Conservation (phyloP, 495 filamentous ascomycete species). For the Aspergillus mulundensis region DNA sequence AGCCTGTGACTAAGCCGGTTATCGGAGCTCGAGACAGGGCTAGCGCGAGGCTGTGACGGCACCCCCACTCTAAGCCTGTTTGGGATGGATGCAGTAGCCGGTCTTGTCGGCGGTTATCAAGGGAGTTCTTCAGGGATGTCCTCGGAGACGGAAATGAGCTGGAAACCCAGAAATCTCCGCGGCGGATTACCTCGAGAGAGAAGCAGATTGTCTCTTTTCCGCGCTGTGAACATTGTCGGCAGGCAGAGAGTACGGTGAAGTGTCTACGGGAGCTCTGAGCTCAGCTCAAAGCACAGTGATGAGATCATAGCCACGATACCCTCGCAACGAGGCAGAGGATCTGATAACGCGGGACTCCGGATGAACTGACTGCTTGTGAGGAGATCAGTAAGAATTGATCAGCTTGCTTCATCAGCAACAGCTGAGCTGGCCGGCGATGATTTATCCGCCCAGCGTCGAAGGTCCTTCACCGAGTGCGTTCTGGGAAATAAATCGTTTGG, state of each 20-base stretch:
- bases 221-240: background rate
- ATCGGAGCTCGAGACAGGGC: background rate
- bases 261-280: background rate
- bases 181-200: background rate
- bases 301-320: background rate
- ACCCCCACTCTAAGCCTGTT: conserved; percentile 25
- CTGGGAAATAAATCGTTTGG: conserved; percentile 14
- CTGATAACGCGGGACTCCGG: background rate
- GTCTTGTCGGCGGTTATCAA: background rate
- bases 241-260: background rate
- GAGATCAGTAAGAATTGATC: background rate
- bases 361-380: background rate
- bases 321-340: background rate
- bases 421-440: background rate
- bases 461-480: conserved; percentile 21
- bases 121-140: background rate
- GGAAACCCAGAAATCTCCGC: conserved; percentile 5
- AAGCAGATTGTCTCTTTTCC: background rate
- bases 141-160: background rate
- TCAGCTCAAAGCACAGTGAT: background rate
- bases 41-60: background rate
- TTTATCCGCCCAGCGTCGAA: conserved; percentile 9
- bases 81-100: conserved; percentile 18
- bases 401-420: background rate
- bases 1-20: background rate